phyloP scores from a whole-genome alignment of 441 rosid species.

The Pelargonium australe region DNA sequence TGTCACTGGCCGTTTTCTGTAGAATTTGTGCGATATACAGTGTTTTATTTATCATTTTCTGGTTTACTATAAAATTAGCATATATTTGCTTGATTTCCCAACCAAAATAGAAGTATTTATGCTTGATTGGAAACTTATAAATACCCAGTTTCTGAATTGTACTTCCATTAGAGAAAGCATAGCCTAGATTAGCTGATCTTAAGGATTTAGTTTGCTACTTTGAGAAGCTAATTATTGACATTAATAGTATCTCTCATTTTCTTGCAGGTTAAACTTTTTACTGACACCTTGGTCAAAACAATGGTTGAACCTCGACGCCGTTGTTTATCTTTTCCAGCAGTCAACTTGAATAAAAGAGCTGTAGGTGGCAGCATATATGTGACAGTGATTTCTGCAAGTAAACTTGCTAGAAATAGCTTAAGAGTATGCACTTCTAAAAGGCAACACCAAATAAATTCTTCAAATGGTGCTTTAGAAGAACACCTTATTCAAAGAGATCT shows the following conservation, averaged over 20 bases:
- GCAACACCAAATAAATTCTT: conserved; percentile 25
- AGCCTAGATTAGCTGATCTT: background rate
- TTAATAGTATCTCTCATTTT: conserved; percentile 2
- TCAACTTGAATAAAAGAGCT: conserved; percentile 72
- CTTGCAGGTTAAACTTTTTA: conserved; percentile 63
- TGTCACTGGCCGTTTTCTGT: too few species aligned
- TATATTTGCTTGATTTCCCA: too few species aligned
- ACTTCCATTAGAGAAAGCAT: background rate
- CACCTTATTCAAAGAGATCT: conserved; percentile 42
- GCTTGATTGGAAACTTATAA: background rate
- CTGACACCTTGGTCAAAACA: conserved; percentile 75
- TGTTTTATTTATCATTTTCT: too few species aligned
- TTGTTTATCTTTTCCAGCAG: conserved; percentile 66
- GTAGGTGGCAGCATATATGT: conserved; percentile 74
- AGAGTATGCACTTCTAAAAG: conserved; percentile 66
- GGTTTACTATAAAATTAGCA: too few species aligned
- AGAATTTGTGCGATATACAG: too few species aligned
- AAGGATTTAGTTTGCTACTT: background rate
- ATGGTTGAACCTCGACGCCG: conserved; percentile 92
- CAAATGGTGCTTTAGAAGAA: conserved; percentile 33
- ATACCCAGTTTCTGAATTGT: background rate
- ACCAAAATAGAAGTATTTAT: background rate
- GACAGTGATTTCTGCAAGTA: conserved; percentile 62
- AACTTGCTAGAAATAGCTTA: conserved; percentile 44
- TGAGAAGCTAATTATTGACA: background rate